Percentiles rank a stretch among this genome's conserved stretches.
Evolutionary conservation across 805 yeast species (phyloP).

Genomic region (Lipomyces orientalis): DNA sequence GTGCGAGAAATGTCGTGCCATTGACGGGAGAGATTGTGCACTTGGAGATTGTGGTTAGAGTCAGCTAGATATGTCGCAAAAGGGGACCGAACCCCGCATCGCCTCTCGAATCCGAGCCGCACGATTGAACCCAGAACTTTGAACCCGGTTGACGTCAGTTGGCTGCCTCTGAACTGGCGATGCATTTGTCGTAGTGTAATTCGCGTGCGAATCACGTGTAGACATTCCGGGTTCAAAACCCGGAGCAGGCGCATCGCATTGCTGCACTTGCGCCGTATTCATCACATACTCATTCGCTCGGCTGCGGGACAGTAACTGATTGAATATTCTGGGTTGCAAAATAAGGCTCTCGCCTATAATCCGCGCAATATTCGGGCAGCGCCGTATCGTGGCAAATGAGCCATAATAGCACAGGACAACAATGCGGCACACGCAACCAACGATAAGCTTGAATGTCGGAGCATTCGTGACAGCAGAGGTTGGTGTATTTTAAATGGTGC

Average conservation of each 20-base stretch:
- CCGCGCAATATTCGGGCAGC: neutral
- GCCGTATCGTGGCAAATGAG: neutral
- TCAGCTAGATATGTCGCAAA: neutral
- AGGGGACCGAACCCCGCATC: neutral
- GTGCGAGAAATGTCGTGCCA: neutral
- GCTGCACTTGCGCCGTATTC: neutral
- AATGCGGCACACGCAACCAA: neutral
- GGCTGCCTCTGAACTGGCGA: too few relatives aligned
- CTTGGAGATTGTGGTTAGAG: neutral
- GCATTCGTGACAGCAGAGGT: too few relatives aligned
- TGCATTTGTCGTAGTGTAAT: too few relatives aligned
- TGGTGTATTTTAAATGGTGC: too few relatives aligned
- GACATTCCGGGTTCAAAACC: too few relatives aligned
- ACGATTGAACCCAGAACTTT: too few relatives aligned
- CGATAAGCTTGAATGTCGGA: constrained; percentile 1
- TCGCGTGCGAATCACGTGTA: too few relatives aligned
- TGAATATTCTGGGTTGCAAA: neutral
- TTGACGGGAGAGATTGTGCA: neutral
- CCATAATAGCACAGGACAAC: neutral
- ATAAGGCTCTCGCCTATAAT: neutral
- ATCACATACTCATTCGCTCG: neutral
- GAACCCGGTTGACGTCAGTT: too few relatives aligned
- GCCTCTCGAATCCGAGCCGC: neutral
- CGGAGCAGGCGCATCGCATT: neutral
- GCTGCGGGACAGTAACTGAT: neutral